A percentile compares a stretch with the other conserved stretches of the same genome.
phyloP scores from a whole-genome alignment of 78 protist genomes.

The Pelomyxa schiedti region DNA sequence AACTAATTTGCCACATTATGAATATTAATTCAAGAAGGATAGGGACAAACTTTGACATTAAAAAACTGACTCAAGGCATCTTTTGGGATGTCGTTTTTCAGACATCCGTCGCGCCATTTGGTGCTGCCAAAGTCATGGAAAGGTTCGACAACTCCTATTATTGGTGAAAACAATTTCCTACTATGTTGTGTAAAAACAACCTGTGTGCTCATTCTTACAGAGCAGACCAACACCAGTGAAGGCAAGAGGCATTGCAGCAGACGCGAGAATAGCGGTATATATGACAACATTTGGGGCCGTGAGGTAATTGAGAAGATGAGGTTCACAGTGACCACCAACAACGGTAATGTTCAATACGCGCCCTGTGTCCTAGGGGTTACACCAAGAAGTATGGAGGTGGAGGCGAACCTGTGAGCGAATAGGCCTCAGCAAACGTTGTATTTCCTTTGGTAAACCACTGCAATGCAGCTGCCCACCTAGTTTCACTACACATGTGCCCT shows the following conservation, averaged over 20 bases:
- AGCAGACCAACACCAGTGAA: not conserved
- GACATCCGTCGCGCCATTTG: slow-evolving; percentile 13
- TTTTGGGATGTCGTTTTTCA: slow-evolving; percentile 20
- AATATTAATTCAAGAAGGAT: too few species aligned
- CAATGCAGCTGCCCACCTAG: not conserved
- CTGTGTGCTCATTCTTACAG: not conserved
- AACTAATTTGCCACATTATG: too few species aligned
- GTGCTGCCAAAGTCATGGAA: not conserved
- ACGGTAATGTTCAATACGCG: slow-evolving; percentile 35
- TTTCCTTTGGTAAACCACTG: slow-evolving; percentile 6
- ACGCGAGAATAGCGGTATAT: slow-evolving; percentile 25
- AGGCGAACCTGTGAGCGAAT: slow-evolving; percentile 4
- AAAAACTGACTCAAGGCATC: slow-evolving; percentile 17
- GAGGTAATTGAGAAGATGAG: slow-evolving; percentile 23
- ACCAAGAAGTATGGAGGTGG: too few species aligned
- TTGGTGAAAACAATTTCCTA: too few species aligned
- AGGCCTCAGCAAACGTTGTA: slow-evolving; percentile 32
- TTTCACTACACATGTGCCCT: not conserved
- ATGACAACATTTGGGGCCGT: slow-evolving; percentile 29
- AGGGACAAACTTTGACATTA: too few species aligned
- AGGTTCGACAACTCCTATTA: not conserved
- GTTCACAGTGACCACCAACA: not conserved
- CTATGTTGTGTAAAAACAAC: too few species aligned
- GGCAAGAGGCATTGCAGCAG: slow-evolving; percentile 22
- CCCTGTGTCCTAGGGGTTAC: too few species aligned